Evolutionary conservation across 345 rosid species (phyloP).

Genomic region (Ailanthus altissimus): DNA sequence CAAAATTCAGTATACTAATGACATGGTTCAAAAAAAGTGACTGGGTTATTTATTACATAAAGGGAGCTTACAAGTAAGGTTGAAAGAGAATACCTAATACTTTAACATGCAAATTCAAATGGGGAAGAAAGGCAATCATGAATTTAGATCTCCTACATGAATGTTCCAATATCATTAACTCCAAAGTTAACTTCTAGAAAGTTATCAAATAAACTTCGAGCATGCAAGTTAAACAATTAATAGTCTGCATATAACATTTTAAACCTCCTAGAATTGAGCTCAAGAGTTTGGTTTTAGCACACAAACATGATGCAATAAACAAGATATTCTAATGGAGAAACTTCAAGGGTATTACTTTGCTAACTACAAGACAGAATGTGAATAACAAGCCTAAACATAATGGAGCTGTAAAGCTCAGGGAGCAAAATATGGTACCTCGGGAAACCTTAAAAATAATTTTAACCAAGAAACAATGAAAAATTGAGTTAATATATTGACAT

Average conservation of each 20-base stretch:
- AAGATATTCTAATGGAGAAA: background rate
- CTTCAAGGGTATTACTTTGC: background rate
- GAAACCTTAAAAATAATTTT: background rate
- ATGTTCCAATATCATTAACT: background rate
- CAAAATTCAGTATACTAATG: slow-evolving; percentile 27
- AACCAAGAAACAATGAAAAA: background rate
- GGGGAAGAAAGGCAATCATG: background rate
- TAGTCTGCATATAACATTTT: background rate
- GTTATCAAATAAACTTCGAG: background rate
- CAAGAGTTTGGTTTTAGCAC: background rate
- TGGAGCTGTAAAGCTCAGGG: background rate
- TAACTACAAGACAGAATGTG: background rate
- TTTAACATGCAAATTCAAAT: background rate
- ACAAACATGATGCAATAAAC: background rate
- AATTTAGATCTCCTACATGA: background rate
- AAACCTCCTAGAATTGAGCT: background rate
- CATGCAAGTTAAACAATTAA: background rate
- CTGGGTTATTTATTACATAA: background rate
- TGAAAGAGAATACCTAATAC: background rate
- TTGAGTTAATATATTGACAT: background rate
- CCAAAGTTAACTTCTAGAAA: background rate
- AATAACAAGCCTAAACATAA: background rate
- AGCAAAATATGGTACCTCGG: background rate
- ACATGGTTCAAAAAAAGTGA: background rate
- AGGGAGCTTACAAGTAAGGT: too few species aligned